Percentiles rank a stretch among this genome's conserved stretches.
Conservation (phyloP, 306 rosid genomes). For the Hippophae gyantsensis region DNA sequence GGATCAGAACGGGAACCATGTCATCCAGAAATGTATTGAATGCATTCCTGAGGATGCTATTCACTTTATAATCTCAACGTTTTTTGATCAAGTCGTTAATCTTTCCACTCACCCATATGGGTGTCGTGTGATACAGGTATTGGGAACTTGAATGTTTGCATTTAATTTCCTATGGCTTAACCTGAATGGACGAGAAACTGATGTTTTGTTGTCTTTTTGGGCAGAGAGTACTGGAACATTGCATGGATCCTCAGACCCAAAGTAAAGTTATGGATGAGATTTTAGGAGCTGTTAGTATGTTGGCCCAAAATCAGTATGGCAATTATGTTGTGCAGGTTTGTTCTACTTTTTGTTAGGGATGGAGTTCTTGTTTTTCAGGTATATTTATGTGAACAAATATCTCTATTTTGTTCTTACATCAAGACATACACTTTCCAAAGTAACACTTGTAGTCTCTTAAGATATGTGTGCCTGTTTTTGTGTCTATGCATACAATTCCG, state of each 20-base stretch:
- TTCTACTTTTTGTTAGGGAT: constrained; percentile 11
- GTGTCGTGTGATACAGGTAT: constrained; percentile 89
- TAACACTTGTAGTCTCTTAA: no score
- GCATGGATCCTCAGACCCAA: constrained; percentile 53
- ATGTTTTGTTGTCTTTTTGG: constrained; percentile 8
- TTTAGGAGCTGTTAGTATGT: constrained; percentile 83
- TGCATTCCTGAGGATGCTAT: constrained; percentile 84
- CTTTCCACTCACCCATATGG: constrained; percentile 97
- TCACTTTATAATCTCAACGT: constrained; percentile 70
- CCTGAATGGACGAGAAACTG: not conserved
- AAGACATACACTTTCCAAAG: no score
- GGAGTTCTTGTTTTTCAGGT: not conserved
- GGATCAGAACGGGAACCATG: constrained; percentile 98
- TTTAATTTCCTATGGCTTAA: not conserved
- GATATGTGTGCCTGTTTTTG: no score
- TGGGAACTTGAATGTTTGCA: not conserved
- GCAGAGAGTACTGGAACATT: constrained; percentile 94
- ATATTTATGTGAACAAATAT: not conserved
- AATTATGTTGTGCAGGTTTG: constrained; percentile 92
- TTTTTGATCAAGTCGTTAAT: constrained; percentile 79
- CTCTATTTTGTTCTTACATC: not conserved
- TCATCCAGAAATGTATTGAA: constrained; percentile 90
- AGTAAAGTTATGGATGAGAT: constrained; percentile 89
- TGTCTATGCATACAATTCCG: no score
- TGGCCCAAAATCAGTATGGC: constrained; percentile 97